phyloP scores from a whole-genome alignment of 768 basidiomycete species.

The Lactifluus rugatus region DNA sequence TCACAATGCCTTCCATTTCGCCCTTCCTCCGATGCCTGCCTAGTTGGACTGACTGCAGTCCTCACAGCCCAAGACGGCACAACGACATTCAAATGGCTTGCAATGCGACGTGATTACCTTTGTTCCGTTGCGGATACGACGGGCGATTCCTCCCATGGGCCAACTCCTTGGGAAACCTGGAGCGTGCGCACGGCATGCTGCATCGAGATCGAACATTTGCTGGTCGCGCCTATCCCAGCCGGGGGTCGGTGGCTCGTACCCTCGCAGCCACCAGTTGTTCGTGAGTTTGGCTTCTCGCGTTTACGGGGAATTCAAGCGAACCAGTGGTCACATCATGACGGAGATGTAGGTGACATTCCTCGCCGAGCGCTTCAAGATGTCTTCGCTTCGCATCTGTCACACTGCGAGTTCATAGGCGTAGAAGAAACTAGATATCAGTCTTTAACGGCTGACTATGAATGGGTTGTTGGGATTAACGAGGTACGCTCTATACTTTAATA shows the following conservation, averaged over 20 bases:
- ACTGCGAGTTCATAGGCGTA: not conserved
- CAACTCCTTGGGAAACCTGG: constrained; percentile 10
- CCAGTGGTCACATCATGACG: not conserved
- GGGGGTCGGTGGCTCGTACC: constrained; percentile 11
- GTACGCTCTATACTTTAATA: not conserved
- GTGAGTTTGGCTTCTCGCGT: constrained; percentile 6
- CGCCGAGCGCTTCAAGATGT: not conserved
- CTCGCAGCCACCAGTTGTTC: constrained; percentile 2
- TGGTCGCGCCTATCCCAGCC: not conserved
- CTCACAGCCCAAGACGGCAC: not conserved
- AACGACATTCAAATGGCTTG: constrained; percentile 5
- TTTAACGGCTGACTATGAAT: constrained; percentile 13
- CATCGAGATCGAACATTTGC: constrained; percentile 7
- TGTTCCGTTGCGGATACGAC: not conserved
- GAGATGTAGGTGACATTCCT: not conserved
- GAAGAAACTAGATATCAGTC: constrained; percentile 14
- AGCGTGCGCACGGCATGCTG: not conserved
- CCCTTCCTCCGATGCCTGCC: constrained; percentile 6
- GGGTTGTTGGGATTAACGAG: constrained; percentile 10
- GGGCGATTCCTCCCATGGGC: not conserved
- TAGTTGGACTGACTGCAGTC: constrained; percentile 5
- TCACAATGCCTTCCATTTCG: constrained; percentile 10
- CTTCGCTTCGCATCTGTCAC: constrained; percentile 1
- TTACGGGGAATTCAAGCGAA: not conserved
- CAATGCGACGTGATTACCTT: constrained; percentile 4